Conservation (phyloP, 2,329 filamentous ascomycete genomes). For the Chrysoporthe austroafricana region DNA sequence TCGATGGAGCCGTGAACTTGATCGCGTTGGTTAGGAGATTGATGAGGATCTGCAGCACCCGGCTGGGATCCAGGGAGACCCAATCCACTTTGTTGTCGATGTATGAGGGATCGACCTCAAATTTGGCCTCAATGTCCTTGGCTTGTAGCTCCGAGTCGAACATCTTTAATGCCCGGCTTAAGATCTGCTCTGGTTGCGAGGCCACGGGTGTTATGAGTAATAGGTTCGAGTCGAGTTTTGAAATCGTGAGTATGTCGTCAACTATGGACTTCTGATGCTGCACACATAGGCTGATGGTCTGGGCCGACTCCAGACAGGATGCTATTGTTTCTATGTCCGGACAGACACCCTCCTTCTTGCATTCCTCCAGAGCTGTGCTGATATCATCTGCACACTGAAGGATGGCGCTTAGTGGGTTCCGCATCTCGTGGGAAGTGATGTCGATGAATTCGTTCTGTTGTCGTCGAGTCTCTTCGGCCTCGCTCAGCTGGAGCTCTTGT, state of each 20-base stretch:
- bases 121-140: conserved; percentile 57
- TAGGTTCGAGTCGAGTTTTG: conserved; percentile 58
- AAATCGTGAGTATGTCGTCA: conserved; percentile 52
- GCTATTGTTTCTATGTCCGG: conserved; percentile 42
- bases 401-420: conserved; percentile 59
- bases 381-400: conserved; percentile 63
- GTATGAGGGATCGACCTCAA: conserved; percentile 53
- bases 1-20: conserved; percentile 54
- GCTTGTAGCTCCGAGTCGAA: conserved; percentile 60
- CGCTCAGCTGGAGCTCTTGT: conserved; percentile 41
- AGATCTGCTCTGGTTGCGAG: conserved; percentile 54
- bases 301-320: conserved; percentile 57
- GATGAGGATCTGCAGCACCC: conserved; percentile 63
- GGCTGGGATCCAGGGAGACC: conserved; percentile 60
- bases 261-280: conserved; percentile 60
- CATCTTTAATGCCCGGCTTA: conserved; percentile 60
- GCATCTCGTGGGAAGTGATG: conserved; percentile 56
- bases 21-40: conserved; percentile 65
- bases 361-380: conserved; percentile 31
- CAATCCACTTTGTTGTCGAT: conserved; percentile 54
- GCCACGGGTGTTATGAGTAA: conserved; percentile 59
- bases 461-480: conserved; percentile 44
- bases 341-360: conserved; percentile 32
- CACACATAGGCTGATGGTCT: conserved; percentile 59
- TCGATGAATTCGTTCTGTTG: conserved; percentile 62